phyloP scores from a whole-genome alignment of 2,329 filamentous ascomycete species.

The Aspergillus fijiensis region DNA sequence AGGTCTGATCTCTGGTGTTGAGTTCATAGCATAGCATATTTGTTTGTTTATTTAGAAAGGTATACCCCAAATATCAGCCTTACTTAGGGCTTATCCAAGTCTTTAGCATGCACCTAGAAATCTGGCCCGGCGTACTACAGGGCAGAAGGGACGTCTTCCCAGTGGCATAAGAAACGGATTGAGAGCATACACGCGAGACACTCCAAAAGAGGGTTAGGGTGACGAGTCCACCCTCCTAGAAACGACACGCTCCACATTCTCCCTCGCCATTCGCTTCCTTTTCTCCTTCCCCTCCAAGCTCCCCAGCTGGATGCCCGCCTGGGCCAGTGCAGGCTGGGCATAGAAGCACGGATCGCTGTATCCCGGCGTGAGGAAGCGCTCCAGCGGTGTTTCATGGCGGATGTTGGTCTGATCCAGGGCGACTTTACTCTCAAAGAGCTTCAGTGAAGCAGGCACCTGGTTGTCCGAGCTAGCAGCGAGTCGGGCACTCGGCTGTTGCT shows the following conservation, averaged over 20 bases:
- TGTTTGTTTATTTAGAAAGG: background rate
- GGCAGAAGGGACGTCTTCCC: no score
- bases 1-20: background rate
- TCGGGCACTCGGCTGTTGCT: background rate
- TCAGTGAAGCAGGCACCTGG: constrained; percentile 5
- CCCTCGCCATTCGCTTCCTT: constrained; percentile 15
- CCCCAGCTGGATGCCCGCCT: constrained; percentile 17
- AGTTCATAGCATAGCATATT: background rate
- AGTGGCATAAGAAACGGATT: no score
- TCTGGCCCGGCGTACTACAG: background rate
- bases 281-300: constrained; percentile 16
- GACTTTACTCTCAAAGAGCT: constrained; percentile 11
- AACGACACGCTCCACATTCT: constrained; percentile 10
- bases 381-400: constrained; percentile 21
- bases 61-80: constrained; percentile 1
- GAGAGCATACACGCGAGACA: no score
- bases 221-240: background rate
- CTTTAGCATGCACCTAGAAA: background rate
- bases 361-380: constrained; percentile 27
- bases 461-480: background rate
- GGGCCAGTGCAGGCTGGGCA: constrained; percentile 15
- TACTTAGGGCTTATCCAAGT: background rate
- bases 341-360: constrained; percentile 21
- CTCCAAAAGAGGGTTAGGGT: no score
- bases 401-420: background rate